Base-by-base conservation (phyloP, 2,329 filamentous ascomycete genomes). In the Penicillium sp. region DNA sequence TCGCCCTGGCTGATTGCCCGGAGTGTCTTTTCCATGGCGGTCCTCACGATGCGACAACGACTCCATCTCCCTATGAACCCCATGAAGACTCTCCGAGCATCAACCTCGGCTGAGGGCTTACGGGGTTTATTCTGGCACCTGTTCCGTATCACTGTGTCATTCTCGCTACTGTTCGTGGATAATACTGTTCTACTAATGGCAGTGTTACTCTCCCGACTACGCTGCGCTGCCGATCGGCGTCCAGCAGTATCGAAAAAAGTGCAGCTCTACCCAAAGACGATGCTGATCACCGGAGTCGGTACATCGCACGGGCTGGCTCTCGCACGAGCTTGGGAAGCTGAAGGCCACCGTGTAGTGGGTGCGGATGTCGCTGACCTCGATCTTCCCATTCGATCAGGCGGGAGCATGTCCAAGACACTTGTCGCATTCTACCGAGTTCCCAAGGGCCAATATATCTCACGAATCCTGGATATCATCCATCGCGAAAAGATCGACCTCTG, bases 251-350 rank as follows among this genome's bases (percentile, higher is more conserved):
- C 65, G 3, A 55, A 58, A 11, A 63, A 69, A 50, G 65, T 70
- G 1, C 65, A 62, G 7, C 76, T 75, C 60, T 67, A 70, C 30
- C 72, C 73, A 1, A 79, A 77, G 48, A 87, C 80, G 0, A 74
- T 91, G 31, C 78, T 92, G 13, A 80, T 92, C 38, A 90, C 88
- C 0, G 88, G 88, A 2, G 78, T 90, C 2, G 82, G 83, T 41
- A 91, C 89, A 80, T 78, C 82, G 39, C 88, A 90, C 65, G 88
- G 87, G 4, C 76, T 91, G 3, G 73, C 76, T 0, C 72, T 92
- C 8, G 85, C 87, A 4, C 81, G 88, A 30, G 69, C 81, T 3
- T 87, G 90, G 67, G 77, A 86, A 58, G 69, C 79, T 22, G 77
- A 79, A 1, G 85, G 86, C 2, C 85, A 90, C 66, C 77, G 78